Evolutionary conservation across 768 basidiomycete species (phyloP).

Genomic region (Mycena venus): DNA sequence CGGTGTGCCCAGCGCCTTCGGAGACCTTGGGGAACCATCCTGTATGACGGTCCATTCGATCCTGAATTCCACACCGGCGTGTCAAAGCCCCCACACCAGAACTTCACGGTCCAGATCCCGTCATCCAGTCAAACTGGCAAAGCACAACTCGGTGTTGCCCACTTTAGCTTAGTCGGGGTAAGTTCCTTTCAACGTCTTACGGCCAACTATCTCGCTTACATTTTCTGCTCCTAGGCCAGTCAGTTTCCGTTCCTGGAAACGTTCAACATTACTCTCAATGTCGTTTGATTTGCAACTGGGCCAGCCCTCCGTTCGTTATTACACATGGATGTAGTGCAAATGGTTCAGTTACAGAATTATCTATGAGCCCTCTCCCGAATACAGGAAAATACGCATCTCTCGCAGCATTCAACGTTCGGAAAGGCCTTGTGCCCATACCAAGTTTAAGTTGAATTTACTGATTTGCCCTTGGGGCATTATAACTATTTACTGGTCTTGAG

Average conservation of each 20-base stretch:
- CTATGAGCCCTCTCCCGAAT: too few species aligned
- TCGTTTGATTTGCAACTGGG: background rate
- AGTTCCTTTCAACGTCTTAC: constrained; percentile 23
- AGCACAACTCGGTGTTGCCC: constrained; percentile 47
- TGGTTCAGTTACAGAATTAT: too few species aligned
- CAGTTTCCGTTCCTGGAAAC: constrained; percentile 22
- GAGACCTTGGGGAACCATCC: constrained; percentile 48
- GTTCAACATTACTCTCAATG: constrained; percentile 17
- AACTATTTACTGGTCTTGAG: too few species aligned
- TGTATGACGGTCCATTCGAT: constrained; percentile 53
- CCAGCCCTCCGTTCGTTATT: too few species aligned
- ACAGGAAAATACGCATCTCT: too few species aligned
- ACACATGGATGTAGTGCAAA: too few species aligned
- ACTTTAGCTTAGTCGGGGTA: constrained; percentile 50
- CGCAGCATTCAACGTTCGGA: too few species aligned
- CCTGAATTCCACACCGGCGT: constrained; percentile 40
- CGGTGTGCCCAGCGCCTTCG: constrained; percentile 31
- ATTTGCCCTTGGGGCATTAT: too few species aligned
- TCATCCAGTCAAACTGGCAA: constrained; percentile 32
- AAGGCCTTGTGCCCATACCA: too few species aligned
- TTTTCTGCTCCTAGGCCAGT: constrained; percentile 8
- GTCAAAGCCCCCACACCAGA: constrained; percentile 48
- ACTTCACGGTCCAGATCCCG: constrained; percentile 54
- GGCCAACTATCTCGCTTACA: too few species aligned
- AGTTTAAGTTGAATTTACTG: too few species aligned